A percentile compares a stretch with the other conserved stretches of the same genome.
phyloP scores from a whole-genome alignment of 1,284 basidiomycete species.

The Grifola frondosa region DNA sequence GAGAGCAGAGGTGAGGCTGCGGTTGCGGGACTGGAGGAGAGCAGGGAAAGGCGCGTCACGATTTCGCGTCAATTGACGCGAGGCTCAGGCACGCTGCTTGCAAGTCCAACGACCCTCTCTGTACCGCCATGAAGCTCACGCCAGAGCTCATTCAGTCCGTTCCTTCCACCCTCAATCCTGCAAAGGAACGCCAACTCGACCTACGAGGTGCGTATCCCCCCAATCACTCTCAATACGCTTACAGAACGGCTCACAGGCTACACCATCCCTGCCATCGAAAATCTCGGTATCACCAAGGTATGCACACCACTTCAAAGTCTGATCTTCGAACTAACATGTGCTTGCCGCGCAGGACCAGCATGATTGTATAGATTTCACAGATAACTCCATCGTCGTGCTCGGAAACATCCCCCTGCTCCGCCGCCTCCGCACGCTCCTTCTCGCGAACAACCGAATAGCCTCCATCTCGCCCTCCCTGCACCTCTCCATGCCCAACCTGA shows the following conservation, averaged over 20 bases:
- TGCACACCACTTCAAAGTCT: constrained; percentile 29
- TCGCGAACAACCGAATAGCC: constrained; percentile 87
- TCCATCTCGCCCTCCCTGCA: constrained; percentile 80
- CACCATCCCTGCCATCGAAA: constrained; percentile 98
- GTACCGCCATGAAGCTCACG: constrained; percentile 79
- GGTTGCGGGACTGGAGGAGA: constrained; percentile 10
- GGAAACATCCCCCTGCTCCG: constrained; percentile 85
- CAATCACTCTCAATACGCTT: constrained; percentile 23
- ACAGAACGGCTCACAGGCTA: constrained; percentile 62
- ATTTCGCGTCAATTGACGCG: constrained; percentile 19
- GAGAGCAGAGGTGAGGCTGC: constrained; percentile 22
- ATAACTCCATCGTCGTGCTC: constrained; percentile 90
- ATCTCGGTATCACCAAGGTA: constrained; percentile 95
- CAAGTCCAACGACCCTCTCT: no score
- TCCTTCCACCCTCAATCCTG: constrained; percentile 79
- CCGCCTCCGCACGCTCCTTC: constrained; percentile 76
- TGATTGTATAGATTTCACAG: constrained; percentile 94
- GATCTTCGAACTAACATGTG: constrained; percentile 11
- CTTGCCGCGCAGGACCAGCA: constrained; percentile 83
- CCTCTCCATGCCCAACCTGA: constrained; percentile 82
- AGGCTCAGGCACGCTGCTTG: no score
- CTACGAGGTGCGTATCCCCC: constrained; percentile 71
- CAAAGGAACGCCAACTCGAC: constrained; percentile 95
- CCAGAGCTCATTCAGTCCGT: constrained; percentile 85
- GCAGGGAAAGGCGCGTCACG: constrained; percentile 21